Percentiles rank a stretch among this genome's conserved stretches.
These are phyloP conservation scores for Endotrypanum monterogeii DNA, from an alignment of 208 protist genomes.

Conservation along the genomic window DNA sequence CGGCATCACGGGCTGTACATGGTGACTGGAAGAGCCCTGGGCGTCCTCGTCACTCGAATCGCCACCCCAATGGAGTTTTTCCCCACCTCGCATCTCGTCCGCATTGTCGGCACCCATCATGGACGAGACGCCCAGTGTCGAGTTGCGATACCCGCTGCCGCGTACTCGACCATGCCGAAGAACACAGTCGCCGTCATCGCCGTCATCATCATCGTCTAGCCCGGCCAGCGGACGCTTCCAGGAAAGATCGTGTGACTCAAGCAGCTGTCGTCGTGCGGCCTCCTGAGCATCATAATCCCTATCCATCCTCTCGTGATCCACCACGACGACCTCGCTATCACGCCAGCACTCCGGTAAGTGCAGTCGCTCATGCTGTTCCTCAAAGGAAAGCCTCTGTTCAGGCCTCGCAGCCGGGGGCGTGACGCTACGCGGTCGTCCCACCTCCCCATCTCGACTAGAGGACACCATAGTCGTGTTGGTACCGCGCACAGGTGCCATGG, in stretches of 20 bases:
- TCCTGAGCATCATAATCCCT: conserved; percentile 16
- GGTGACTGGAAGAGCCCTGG: conserved; percentile 14
- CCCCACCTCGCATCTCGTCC: not conserved
- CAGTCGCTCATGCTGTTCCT: conserved; percentile 35
- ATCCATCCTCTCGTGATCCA: conserved; percentile 20
- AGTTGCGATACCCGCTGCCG: not conserved
- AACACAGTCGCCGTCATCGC: not conserved
- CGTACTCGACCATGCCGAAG: not conserved
- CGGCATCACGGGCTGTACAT: conserved; percentile 16
- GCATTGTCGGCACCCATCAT: not conserved
- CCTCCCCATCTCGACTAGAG: not conserved
- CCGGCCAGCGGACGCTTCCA: conserved; percentile 7
- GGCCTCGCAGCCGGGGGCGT: not conserved
- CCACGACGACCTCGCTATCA: conserved; percentile 32
- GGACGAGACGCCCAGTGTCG: no score
- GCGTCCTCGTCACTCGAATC: not conserved
- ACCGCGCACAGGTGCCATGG: conserved; percentile 17
- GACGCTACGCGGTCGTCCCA: not conserved
- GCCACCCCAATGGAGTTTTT: conserved; percentile 24
- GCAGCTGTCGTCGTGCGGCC: conserved; percentile 13
- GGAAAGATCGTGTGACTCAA: conserved; percentile 15
- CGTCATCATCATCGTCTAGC: no score
- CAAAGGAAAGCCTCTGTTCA: conserved; percentile 32
- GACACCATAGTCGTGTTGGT: not conserved
- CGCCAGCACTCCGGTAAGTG: conserved; percentile 36